Percentiles rank a stretch among this genome's conserved stretches.
Conservation (phyloP, 495 filamentous ascomycete species). For the Aspergillus ostianus region DNA sequence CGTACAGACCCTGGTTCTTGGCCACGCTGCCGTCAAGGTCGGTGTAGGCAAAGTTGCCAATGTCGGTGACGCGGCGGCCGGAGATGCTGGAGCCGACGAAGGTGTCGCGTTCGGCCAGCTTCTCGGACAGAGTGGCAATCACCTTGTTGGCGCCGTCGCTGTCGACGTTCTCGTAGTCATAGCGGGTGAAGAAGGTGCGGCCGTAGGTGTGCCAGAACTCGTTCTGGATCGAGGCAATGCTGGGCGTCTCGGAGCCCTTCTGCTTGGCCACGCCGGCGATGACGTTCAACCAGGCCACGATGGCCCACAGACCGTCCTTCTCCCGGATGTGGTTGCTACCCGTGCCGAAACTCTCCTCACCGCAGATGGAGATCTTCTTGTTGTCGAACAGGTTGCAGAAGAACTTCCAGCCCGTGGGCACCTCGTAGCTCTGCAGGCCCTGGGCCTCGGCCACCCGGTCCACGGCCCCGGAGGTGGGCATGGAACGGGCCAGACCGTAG, state of each 20-base stretch:
- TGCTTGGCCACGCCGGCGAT: slow-evolving; percentile 90
- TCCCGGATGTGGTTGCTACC: slow-evolving; percentile 99
- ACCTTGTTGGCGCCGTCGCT: slow-evolving; percentile 87
- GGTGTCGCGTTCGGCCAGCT: slow-evolving; percentile 65
- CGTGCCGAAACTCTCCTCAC: slow-evolving; percentile 96
- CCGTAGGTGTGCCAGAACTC: slow-evolving; percentile 98
- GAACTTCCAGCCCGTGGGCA: slow-evolving; percentile 99
- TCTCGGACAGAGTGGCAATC: slow-evolving; percentile 67
- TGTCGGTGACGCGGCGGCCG: slow-evolving; percentile 80
- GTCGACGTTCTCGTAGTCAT: slow-evolving; percentile 96
- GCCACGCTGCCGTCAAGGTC: slow-evolving; percentile 94
- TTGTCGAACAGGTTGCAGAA: slow-evolving; percentile 98
- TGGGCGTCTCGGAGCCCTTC: slow-evolving; percentile 69
- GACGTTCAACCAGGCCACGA: slow-evolving; percentile 97
- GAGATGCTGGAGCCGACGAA: slow-evolving; percentile 81
- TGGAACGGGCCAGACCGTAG: slow-evolving; percentile 89
- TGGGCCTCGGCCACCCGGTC: slow-evolving; percentile 94
- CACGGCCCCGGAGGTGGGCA: slow-evolving; percentile 94
- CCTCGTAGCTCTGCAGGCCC: slow-evolving; percentile 89
- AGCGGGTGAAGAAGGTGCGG: slow-evolving; percentile 97
- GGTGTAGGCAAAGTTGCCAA: slow-evolving; percentile 95
- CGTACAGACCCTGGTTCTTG: slow-evolving; percentile 93
- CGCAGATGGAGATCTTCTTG: slow-evolving; percentile 97
- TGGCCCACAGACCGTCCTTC: slow-evolving; percentile 97
- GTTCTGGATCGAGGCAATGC: slow-evolving; percentile 90